Percentiles rank a stretch among this genome's conserved stretches.
phyloP scores from a whole-genome alignment of 495 filamentous ascomycete genomes.

The Penicillium simplicissimum region DNA sequence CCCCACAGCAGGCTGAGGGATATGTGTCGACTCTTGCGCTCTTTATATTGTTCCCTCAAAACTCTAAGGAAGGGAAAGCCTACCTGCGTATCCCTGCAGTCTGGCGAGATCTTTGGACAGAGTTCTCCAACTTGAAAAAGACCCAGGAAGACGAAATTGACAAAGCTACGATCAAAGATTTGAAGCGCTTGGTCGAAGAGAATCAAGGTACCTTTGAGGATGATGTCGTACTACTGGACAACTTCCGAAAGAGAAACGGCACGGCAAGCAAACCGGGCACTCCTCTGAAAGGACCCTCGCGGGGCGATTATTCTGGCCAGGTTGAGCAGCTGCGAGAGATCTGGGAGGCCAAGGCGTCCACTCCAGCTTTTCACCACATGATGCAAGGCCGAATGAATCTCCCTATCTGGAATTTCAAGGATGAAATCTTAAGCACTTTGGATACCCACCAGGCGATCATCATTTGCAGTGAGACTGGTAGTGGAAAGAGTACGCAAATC shows the following conservation, averaged over 20 bases:
- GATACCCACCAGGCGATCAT: slow-evolving; percentile 80
- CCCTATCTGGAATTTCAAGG: slow-evolving; percentile 85
- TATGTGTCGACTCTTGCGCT: slow-evolving; percentile 81
- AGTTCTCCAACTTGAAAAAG: slow-evolving; percentile 70
- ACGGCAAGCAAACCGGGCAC: slow-evolving; percentile 47
- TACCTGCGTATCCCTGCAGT: slow-evolving; percentile 72
- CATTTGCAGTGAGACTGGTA: slow-evolving; percentile 93
- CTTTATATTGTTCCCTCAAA: slow-evolving; percentile 75
- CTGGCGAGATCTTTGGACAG: slow-evolving; percentile 85
- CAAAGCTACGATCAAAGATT: slow-evolving; percentile 53
- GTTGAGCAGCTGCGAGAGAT: slow-evolving; percentile 56
- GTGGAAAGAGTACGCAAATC: slow-evolving; percentile 95
- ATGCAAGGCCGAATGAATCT: slow-evolving; percentile 62
- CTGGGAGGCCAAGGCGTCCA: slow-evolving; percentile 70
- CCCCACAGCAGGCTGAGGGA: slow-evolving; percentile 76
- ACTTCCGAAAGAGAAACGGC: slow-evolving; percentile 64
- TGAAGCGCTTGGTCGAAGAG: slow-evolving; percentile 51
- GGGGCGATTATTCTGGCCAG: slow-evolving; percentile 43
- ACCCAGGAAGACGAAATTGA: slow-evolving; percentile 67
- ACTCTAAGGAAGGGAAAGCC: slow-evolving; percentile 80
- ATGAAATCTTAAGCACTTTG: slow-evolving; percentile 71
- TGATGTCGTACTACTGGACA: slow-evolving; percentile 70
- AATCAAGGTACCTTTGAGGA: slow-evolving; percentile 55
- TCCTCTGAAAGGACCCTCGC: slow-evolving; percentile 35
- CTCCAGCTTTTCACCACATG: slow-evolving; percentile 54